These are phyloP conservation scores for Tripidium arundinaceum DNA, from an alignment of 202 grass and related monocot species.

Conservation along the genomic window DNA sequence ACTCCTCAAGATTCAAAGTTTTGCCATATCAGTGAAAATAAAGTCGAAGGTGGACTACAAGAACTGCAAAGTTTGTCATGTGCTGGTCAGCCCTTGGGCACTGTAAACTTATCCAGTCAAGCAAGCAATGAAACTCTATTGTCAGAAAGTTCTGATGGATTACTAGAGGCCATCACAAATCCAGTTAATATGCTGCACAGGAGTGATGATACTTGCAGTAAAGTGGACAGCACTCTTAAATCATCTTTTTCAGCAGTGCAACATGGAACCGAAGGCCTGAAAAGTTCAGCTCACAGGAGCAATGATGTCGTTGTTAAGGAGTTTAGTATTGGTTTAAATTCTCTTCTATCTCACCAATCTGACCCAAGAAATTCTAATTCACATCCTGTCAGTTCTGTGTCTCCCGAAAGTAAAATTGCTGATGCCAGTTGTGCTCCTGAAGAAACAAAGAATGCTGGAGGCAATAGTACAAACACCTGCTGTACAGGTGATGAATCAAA, in stretches of 20 bases:
- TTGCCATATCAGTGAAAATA: slow-evolving; percentile 13
- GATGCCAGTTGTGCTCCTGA: too few relatives aligned
- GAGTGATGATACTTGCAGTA: slow-evolving; percentile 27
- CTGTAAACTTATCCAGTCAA: slow-evolving; percentile 28
- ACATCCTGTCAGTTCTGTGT: slow-evolving; percentile 3
- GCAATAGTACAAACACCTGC: too few relatives aligned
- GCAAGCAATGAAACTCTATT: slow-evolving; percentile 23
- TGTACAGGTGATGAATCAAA: too few relatives aligned
- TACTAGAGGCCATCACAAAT: slow-evolving; percentile 87
- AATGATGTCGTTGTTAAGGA: slow-evolving; percentile 9
- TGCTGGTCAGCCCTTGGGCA: slow-evolving; percentile 9
- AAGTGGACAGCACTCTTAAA: slow-evolving; percentile 18
- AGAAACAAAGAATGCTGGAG: too few relatives aligned
- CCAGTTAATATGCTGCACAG: slow-evolving; percentile 58
- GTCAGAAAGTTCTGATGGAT: slow-evolving; percentile 62
- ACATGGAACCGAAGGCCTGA: slow-evolving; percentile 9
- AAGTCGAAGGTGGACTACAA: slow-evolving; percentile 30
- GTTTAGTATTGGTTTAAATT: slow-evolving; percentile 6
- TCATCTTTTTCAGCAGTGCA: slow-evolving; percentile 45
- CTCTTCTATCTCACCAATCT: slow-evolving; percentile 19
- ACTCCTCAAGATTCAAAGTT: slow-evolving; percentile 18
- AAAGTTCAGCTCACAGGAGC: slow-evolving; percentile 27
- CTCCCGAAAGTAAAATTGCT: too few relatives aligned
- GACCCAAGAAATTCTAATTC: slow-evolving; percentile 27
- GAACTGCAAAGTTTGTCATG: slow-evolving; percentile 31